Base-by-base conservation (phyloP, 2,329 filamentous ascomycete species). In the Colletotrichum sp. region DNA sequence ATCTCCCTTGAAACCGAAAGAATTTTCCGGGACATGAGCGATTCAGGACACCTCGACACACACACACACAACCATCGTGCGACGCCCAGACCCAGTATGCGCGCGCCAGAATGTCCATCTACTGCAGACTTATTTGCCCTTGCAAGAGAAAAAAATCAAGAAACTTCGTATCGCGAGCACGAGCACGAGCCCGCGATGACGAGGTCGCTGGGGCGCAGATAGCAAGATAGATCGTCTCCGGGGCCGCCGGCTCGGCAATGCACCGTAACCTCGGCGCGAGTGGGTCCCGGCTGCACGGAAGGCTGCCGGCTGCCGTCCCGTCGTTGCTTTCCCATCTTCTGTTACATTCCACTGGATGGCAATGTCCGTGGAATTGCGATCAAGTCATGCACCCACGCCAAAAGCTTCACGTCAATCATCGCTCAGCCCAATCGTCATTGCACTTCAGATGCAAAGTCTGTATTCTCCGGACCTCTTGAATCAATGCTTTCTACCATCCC, bases 1-100 rank as follows among this genome's bases (percentile, higher is more conserved):
- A 68, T 76, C 26, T 68, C 73, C 69, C 69, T 76, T 76, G 69
- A 76, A 76, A 76, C 69, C 32, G 21, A 73, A 55, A 76, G 73
- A 72, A 68, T 64, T 68, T 76, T 64, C 21, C 32, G 26, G 44
- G 39, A 44, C 32, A 73, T 39, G 70, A 59, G 63, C 73, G 70
- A 76, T 60, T 76, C 71, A 63, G 63, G 52, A 62, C 59, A 52
- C 44, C 44, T 21, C 44, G 10, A 52, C 16, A 16, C 39, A 32
- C 9, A 32, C 9, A 30, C 13, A n/a, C 16, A 57, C 36, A 39
- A 30, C 12, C 10, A 52, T 55, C 59, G 68, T 72, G 68, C 75
- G 73, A 30, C 63, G 39, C 69, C 55, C 44, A 39, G 57, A 32
- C 64, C 44, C 69, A 57, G 24, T 39, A 12, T 57, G n/a, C 44